Evolutionary conservation across 192 early-diverging fungal species (phyloP), one percentile per base, ranked within the genome.

Genomic region (Dissophora globulifera): DNA sequence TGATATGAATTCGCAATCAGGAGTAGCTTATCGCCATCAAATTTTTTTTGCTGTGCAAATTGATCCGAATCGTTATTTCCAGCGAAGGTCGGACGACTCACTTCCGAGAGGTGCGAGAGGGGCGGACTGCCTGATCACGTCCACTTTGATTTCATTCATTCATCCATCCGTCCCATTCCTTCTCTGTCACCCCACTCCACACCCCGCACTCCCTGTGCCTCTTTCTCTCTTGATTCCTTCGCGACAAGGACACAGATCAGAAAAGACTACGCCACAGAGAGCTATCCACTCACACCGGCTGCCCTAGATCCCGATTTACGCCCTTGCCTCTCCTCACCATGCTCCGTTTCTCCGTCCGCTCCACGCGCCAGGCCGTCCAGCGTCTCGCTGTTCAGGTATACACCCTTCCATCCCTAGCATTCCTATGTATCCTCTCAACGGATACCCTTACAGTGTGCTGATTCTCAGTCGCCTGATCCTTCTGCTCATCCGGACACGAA

Each of bases 321-420:
- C 27, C 62, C 16, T 43, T 47, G 15, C 4, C 35, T n/a, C 41
- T 11, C 32, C 25, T 60, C 70, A 75, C 51, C 26, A 76, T 76
- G 72, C 67, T 76, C 63, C 72, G 72, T 49, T 64, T 76, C 33
- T 76, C 72, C 51, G 72, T 64, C 35, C 64, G 61, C 58, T 56
- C 72, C 20, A 76, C 72, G 30, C 72, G 72, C 43, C 53, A 76
- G 72, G 72, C 72, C 58, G 72, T 76, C 63, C 72, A 76, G 72
- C 72, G 72, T 45, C 63, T 76, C 35, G 72, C 72, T 76, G 72
- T 66, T 51, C 72, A 76, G 72, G 72, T 76, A 76, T 51, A 47
- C 48, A 17, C 30, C 4, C 26, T 16, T 50, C 13, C 33, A 9
- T 61, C 25, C 25, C 43, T 17, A 45, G 33, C 48, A 19, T 22